These are phyloP conservation scores for Daldinia caldariorum DNA, from an alignment of 495 filamentous ascomycete genomes.

Conservation along the genomic window DNA sequence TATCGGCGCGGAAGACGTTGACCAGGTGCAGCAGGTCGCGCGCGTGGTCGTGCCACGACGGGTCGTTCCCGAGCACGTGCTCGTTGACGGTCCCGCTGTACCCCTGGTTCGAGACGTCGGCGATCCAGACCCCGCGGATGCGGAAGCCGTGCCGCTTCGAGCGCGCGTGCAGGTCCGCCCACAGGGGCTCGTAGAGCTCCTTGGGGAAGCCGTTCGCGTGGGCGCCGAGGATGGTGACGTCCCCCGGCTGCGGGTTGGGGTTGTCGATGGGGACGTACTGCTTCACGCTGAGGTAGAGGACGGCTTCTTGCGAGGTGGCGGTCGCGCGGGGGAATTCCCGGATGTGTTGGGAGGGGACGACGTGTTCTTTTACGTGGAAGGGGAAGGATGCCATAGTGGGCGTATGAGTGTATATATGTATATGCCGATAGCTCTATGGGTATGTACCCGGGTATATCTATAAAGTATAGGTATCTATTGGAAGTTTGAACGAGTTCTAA, in stretches of 20 bases:
- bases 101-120: slow-evolving; percentile 82
- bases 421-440: not conserved
- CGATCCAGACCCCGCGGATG: slow-evolving; percentile 86
- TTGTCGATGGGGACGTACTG: slow-evolving; percentile 83
- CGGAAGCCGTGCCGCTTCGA: slow-evolving; percentile 65
- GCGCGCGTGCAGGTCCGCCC: slow-evolving; percentile 73
- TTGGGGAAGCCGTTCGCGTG: slow-evolving; percentile 95
- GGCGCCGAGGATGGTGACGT: slow-evolving; percentile 83
- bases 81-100: slow-evolving; percentile 81
- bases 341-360: slow-evolving; percentile 71
- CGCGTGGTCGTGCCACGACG: slow-evolving; percentile 86
- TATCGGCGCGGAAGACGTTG: slow-evolving; percentile 81
- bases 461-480: too few species aligned
- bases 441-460: not conserved
- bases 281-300: slow-evolving; percentile 76
- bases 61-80: slow-evolving; percentile 77
- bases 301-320: slow-evolving; percentile 67
- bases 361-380: slow-evolving; percentile 62
- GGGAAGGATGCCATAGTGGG: slow-evolving; percentile 30
- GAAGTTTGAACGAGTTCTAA: not conserved
- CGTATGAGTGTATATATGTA: not conserved
- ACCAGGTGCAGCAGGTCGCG: slow-evolving; percentile 88
- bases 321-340: slow-evolving; percentile 76
- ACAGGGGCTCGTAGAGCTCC: slow-evolving; percentile 91
- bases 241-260: slow-evolving; percentile 68